Conservation (phyloP, 768 basidiomycete species). For the Ramaria sp. region DNA sequence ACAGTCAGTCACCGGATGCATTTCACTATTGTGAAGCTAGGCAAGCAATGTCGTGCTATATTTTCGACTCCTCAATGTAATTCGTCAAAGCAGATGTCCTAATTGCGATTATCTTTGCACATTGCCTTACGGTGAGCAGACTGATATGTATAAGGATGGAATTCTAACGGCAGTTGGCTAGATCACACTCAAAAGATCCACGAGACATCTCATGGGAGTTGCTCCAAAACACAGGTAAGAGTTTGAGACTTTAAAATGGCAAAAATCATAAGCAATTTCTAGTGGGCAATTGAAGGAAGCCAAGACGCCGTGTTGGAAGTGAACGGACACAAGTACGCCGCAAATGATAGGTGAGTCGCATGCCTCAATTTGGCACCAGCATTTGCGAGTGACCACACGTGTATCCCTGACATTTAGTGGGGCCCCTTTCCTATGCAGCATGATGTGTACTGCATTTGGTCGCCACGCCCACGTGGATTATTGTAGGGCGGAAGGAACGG, state of each 20-base stretch:
- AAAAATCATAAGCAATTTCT: constrained; percentile 13
- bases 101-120: constrained; percentile 52
- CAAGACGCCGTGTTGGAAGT: constrained; percentile 41
- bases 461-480: constrained; percentile 48
- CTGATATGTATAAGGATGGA: neutral
- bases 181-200: constrained; percentile 52
- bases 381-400: neutral
- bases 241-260: neutral
- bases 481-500: constrained; percentile 32
- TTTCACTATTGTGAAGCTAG: constrained; percentile 47
- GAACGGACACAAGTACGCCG: constrained; percentile 35
- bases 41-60: constrained; percentile 17
- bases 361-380: neutral
- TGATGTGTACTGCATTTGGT: constrained; percentile 44
- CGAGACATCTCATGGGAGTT: constrained; percentile 44
- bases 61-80: neutral
- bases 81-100: constrained; percentile 29
- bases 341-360: constrained; percentile 10
- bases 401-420: constrained; percentile 43
- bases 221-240: neutral
- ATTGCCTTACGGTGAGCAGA: constrained; percentile 35
- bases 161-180: constrained; percentile 14
- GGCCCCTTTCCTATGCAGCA: constrained; percentile 53
- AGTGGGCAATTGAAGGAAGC: constrained; percentile 46
- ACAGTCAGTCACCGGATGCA: constrained; percentile 31